Base-by-base conservation (phyloP, 495 filamentous ascomycete species). In the Pseudomonodictys pantanalensis region DNA sequence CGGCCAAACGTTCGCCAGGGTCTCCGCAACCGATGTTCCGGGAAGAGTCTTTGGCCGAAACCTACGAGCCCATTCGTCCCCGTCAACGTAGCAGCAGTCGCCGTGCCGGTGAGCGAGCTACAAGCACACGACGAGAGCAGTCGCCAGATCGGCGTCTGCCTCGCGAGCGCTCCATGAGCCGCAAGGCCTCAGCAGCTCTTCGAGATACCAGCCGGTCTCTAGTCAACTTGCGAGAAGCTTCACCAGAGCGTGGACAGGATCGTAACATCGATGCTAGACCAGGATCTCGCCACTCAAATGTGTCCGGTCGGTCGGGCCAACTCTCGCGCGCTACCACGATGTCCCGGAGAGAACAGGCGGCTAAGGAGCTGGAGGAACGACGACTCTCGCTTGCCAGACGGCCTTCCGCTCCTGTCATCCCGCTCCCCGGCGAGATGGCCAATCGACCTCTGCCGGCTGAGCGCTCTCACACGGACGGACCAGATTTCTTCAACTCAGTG, bases 361-460 rank as follows among this genome's bases (percentile, higher is more conserved):
- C 89, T 7, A 86, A 86, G 51, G 91, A 96, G 73, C 80, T 96
- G 23, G 91, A 96, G 74, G 88, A 91, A 56, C 83, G 91, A 18
- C 83, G 91, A 43, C 81, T 88, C 61, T 96, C 91, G 22, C 52
- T 96, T 22, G 88, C 89, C 2, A 78, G 86, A 10, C 82, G 90
- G 60, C 87, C 88, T 17, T 88, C 87, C 18, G 90, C 85, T 3
- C 89, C 90, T 0, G 78, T 84, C 4, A 93, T 95, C 65, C 84
- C 86, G 11, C 87, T 87, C 69, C 91, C 91, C n/a, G 85, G 86
- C 35, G 81, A 88, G 30, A 73, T 76, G 12, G 60, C 63, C 38
- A 58, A 52, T 32, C 64, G 65, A 22, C 60, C 65, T 7, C 15
- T 55, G 12, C 26, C 39, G 6, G 42, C 42, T 33, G 65, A 64